These are phyloP conservation scores for Rhodotorula kratochvilovae DNA, from an alignment of 768 basidiomycete genomes.

Conservation along the genomic window DNA sequence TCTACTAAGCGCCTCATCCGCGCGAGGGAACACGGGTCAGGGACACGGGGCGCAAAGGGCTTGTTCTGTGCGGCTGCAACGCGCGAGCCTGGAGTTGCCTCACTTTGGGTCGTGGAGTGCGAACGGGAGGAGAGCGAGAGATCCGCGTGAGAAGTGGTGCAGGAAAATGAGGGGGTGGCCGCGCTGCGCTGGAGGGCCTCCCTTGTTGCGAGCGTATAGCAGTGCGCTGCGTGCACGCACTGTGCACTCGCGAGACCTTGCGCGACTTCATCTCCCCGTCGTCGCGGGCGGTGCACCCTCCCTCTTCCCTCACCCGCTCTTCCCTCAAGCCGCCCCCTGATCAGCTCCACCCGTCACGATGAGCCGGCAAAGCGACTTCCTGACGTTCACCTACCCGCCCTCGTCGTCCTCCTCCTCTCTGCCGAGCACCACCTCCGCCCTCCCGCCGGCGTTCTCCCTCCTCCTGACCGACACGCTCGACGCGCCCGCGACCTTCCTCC, in stretches of 20 bases:
- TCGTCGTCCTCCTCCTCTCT: not conserved
- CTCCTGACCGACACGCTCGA: slow-evolving; percentile 24
- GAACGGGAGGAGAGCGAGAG: too few species aligned
- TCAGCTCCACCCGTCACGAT: not conserved
- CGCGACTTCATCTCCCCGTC: too few species aligned
- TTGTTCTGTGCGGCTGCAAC: not conserved
- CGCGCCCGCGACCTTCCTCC: not conserved
- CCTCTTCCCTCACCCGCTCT: not conserved
- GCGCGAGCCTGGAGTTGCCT: not conserved
- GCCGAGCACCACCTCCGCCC: not conserved
- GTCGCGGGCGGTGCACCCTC: too few species aligned
- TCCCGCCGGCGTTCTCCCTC: slow-evolving; percentile 9
- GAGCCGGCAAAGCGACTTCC: slow-evolving; percentile 12
- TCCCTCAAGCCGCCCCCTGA: not conserved
- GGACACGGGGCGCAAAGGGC: not conserved
- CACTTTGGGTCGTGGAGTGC: not conserved
- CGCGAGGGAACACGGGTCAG: not conserved
- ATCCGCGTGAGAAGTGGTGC: too few species aligned
- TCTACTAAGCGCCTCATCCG: not conserved
- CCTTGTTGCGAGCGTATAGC: too few species aligned
- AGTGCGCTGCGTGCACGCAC: too few species aligned
- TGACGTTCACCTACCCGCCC: not conserved
- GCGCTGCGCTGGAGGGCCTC: too few species aligned
- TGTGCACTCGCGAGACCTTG: too few species aligned
- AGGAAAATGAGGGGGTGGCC: too few species aligned